Base-by-base conservation (phyloP, 1,284 basidiomycete species). In the Malassezia caprae region DNA sequence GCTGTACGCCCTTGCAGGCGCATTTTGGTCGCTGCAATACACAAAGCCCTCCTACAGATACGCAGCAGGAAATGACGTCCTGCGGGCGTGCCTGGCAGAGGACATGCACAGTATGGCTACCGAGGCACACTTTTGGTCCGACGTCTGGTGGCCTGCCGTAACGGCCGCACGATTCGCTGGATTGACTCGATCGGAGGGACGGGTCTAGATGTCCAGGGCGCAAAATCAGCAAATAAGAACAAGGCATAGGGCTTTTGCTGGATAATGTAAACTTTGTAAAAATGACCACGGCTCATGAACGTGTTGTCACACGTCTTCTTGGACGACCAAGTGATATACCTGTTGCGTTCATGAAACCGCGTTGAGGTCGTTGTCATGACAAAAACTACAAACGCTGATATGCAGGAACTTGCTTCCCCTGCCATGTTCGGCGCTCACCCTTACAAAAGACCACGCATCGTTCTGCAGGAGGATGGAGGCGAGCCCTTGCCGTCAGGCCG, bases 11-110 rank as follows among this genome's bases (percentile, higher is more conserved):
- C 21, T 40, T 17, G 42, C 35, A 8, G 44, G 39, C 8, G 49
- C 30, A 10, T 23, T 40, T 8, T 57, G 55, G 55, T 52, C 55
- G 2, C 43, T 57, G 2, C 23, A 23, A 3, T 44, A 48, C 8
- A 24, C 19, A 10, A 13, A n/a, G 6, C 15, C 40, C 6, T 8
- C 21, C 8, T 26, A 48, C 24, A 28, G 41, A 15, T 27, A 26
- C 13, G 23, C 41, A 15, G 24, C 24, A 13, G 15, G 24, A 3
- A 8, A 24, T 15, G 15, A 15, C 2, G 8, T n/a, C 7, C 41
- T 43, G 41, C 41, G 27, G 1, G 24, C 23, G 15, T 15, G 41
- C 7, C 17, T 45, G 43, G n/a, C 1, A 8, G 28, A 32, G 12
- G 43, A 32, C 15, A 17, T 19, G 28, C 28, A 8, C 1, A 12